A percentile compares a stretch with the other conserved stretches of the same genome.
phyloP scores from a whole-genome alignment of 1,284 basidiomycete genomes.

The Pascua sp. region DNA sequence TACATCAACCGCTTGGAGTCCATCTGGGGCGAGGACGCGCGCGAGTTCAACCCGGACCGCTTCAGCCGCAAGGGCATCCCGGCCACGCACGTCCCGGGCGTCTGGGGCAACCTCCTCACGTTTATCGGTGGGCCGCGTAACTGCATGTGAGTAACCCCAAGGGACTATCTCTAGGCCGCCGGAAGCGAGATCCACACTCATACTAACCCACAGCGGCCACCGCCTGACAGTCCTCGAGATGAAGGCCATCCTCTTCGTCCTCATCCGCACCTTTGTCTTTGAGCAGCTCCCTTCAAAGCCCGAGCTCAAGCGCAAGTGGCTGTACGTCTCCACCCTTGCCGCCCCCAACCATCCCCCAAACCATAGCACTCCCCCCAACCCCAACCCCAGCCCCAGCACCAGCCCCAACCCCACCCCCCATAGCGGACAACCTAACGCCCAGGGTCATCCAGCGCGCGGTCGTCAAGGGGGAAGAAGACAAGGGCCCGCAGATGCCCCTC shows the following conservation, averaged over 20 bases:
- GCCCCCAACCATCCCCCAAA: too few relatives aligned
- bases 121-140: slow-evolving; percentile 3
- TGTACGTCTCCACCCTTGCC: slow-evolving; percentile 1
- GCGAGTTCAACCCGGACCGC: slow-evolving; percentile 54
- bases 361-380: too few relatives aligned
- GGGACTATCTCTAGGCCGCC: too few relatives aligned
- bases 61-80: not conserved
- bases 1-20: slow-evolving; percentile 58
- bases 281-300: slow-evolving; percentile 38
- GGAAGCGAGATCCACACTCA: slow-evolving; percentile 16
- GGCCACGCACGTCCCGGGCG: slow-evolving; percentile 53
- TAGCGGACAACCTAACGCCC: not conserved
- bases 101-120: slow-evolving; percentile 57
- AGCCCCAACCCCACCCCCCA: not conserved
- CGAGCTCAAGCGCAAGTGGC: slow-evolving; percentile 33
- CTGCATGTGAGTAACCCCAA: slow-evolving; percentile 8
- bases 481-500: slow-evolving; percentile 48
- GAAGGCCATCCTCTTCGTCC: slow-evolving; percentile 58
- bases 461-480: slow-evolving; percentile 41
- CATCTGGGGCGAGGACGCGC: slow-evolving; percentile 70
- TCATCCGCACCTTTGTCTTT: slow-evolving; percentile 57
- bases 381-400: too few relatives aligned
- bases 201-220: slow-evolving; percentile 51
- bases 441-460: slow-evolving; percentile 48
- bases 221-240: slow-evolving; percentile 63